These are phyloP conservation scores for Selaginella moellendorffii DNA, from an alignment of 75 land plant genomes.

Conservation along the genomic window DNA sequence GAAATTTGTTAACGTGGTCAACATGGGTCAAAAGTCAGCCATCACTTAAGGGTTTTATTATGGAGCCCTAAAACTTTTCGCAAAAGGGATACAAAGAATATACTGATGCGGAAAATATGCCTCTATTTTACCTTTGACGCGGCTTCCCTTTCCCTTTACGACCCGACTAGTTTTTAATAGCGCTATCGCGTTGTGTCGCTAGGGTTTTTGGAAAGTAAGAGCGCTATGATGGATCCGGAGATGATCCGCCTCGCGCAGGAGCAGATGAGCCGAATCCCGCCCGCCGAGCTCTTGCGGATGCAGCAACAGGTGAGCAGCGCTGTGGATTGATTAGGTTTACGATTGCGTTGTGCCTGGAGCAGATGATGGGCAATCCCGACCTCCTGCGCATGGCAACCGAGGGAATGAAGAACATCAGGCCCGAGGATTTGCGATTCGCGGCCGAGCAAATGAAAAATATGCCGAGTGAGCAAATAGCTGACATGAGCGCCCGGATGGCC, in stretches of 20 bases:
- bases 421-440: slow-evolving; percentile 64
- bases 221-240: slow-evolving; percentile 98
- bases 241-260: slow-evolving; percentile 80
- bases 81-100: too few species aligned
- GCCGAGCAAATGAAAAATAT: slow-evolving; percentile 77
- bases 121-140: too few species aligned
- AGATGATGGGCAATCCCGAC: slow-evolving; percentile 96
- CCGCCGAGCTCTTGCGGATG: slow-evolving; percentile 53
- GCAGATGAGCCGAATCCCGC: slow-evolving; percentile 85
- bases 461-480: slow-evolving; percentile 66
- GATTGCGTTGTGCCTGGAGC: background rate
- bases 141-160: too few species aligned
- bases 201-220: too few species aligned
- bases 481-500: slow-evolving; percentile 61
- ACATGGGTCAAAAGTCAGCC: too few species aligned
- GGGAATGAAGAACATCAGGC: slow-evolving; percentile 67
- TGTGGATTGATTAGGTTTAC: too few species aligned
- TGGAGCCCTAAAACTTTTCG: too few species aligned
- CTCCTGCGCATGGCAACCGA: slow-evolving; percentile 71
- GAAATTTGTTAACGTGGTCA: too few species aligned
- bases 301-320: slow-evolving; percentile 87
- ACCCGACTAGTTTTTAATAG: too few species aligned
- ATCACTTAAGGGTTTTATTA: too few species aligned
- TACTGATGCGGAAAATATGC: too few species aligned
- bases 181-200: too few species aligned